Percentiles rank a stretch among this genome's conserved stretches.
These are phyloP conservation scores for Fusarium hainanense DNA, from an alignment of 2,329 filamentous ascomycete genomes.

Conservation along the genomic window DNA sequence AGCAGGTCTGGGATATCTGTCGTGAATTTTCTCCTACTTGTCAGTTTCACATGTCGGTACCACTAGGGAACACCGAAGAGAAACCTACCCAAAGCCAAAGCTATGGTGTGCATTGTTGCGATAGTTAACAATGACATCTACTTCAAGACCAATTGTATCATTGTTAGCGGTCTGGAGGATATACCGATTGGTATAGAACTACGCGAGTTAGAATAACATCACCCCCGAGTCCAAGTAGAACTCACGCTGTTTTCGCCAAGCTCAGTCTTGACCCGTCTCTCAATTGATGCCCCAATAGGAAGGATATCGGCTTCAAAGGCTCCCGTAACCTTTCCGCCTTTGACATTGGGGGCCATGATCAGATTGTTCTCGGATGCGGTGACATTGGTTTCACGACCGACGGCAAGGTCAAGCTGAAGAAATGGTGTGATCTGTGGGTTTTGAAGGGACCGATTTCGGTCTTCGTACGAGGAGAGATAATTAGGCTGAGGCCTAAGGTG, in stretches of 20 bases:
- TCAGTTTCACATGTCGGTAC: neutral
- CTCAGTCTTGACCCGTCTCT: constrained; percentile 1
- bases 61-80: accelerated
- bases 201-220: neutral
- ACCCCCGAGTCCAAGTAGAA: accelerated
- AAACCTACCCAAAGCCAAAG: constrained; percentile 7
- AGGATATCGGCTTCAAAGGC: constrained; percentile 15
- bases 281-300: constrained; percentile 1
- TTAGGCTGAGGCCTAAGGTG: neutral
- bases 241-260: constrained; percentile 13
- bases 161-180: constrained; percentile 7
- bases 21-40: neutral
- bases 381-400: constrained; percentile 1
- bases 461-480: neutral
- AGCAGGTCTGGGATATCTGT: neutral
- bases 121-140: constrained; percentile 15
- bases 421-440: neutral
- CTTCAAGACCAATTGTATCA: neutral
- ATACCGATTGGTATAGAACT: constrained; percentile 16
- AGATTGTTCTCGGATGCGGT: constrained; percentile 6
- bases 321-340: neutral
- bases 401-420: neutral
- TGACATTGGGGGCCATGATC: neutral
- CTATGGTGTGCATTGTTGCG: constrained; percentile 20
- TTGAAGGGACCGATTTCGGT: neutral